Evolutionary conservation across 176 grass and related monocot genomes (phyloP).

Genomic region (Eleusine coracana): DNA sequence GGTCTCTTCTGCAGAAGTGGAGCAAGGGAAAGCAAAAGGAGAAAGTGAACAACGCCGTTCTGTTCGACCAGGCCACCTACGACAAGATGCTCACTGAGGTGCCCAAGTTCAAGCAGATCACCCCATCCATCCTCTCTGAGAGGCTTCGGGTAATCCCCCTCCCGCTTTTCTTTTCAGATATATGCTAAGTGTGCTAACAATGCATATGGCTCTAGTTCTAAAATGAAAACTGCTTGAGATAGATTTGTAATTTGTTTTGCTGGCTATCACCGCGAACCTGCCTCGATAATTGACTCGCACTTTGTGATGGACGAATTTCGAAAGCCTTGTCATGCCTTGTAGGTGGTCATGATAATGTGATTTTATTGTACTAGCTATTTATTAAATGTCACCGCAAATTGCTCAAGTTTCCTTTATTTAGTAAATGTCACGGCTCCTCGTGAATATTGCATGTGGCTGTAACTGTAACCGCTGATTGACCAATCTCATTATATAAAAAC

Average conservation of each 20-base stretch:
- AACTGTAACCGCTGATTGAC: neutral
- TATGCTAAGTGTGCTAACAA: neutral
- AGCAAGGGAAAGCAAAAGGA: slow-evolving; percentile 77
- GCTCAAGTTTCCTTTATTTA: too few relatives aligned
- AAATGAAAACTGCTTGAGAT: neutral
- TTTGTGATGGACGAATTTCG: neutral
- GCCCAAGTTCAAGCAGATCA: slow-evolving; percentile 68
- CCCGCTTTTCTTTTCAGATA: neutral
- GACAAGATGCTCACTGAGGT: slow-evolving; percentile 57
- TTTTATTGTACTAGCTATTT: neutral
- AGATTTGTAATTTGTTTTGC: neutral
- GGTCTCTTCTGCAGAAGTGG: slow-evolving; percentile 56
- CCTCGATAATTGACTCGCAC: neutral
- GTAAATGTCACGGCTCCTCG: too few relatives aligned
- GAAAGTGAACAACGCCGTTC: slow-evolving; percentile 67
- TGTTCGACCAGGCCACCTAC: slow-evolving; percentile 61
- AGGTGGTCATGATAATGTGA: neutral
- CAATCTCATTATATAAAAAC: neutral
- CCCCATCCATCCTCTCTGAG: slow-evolving; percentile 62
- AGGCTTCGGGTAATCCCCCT: slow-evolving; percentile 45
- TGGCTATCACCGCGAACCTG: too few relatives aligned
- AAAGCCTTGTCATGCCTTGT: neutral
- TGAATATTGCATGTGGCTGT: neutral
- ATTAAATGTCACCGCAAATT: neutral
- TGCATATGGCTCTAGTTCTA: rapidly evolving